Evolutionary conservation across 768 basidiomycete species (phyloP), one percentile per base, ranked within the genome.

Genomic region (Multifurca ochricompacta): DNA sequence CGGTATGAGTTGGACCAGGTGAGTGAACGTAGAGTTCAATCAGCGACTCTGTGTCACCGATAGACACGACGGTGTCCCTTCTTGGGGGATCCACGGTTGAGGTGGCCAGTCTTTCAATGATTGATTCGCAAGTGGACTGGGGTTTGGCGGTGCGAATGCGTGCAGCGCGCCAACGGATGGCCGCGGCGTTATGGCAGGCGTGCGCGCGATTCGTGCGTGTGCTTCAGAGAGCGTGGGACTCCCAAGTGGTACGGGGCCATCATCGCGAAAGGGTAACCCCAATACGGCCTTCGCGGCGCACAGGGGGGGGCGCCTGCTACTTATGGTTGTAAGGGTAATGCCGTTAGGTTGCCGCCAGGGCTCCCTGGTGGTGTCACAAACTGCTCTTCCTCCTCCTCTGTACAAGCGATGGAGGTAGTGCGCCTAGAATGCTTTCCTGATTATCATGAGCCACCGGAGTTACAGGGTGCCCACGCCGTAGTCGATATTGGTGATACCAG

Each of bases 11-110:
- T 9, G 56, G 53, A 27, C 49, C 49, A 2, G 34, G 18, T 3
- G 58, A 49, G n/a, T 56, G 58, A 8, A 60, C 58, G 42, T 61
- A 61, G n/a, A 61, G 58, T 9, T 61, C 60, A 37, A 61, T 60
- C 7, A 59, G 42, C 13, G 53, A 59, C 40, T 61, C 60, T 11
- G 43, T 55, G 14, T 55, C 60, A 18, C 35, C 57, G 3, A 58
- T 32, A 11, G 59, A 59, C 51, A 59, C 50, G 18, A 58, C 56
- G 0, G 45, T 53, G 23, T 52, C 53, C 40, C 57, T 56, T 23
- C 30, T 49, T 6, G 53, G 53, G 18, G 23, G 18, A 10, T 18
- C 37, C 23, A 31, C 19, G n/a, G n/a, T n/a, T 8, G 31, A 36
- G 25, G 48, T 6, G 11, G 42, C 51, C 36, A 50, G 42, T 3